Evolutionary conservation across 768 basidiomycete genomes (phyloP), one percentile per base, ranked within the genome.

Genomic region (Clathrus columnatus): DNA sequence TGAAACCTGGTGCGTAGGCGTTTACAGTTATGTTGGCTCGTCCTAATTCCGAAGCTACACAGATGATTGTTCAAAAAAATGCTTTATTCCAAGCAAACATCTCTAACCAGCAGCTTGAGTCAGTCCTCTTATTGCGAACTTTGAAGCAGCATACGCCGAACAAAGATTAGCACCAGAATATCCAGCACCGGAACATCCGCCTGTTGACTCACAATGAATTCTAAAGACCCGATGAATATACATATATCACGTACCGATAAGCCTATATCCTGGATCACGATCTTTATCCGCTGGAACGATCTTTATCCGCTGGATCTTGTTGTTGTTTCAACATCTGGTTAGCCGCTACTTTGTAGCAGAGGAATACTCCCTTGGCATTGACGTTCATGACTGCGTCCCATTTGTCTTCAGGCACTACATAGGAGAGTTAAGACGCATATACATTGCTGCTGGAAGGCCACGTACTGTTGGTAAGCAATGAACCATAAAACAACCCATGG

Each of bases 311-410:
- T n/a, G n/a, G n/a, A n/a, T n/a, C n/a, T n/a, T n/a, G n/a, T 30
- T 55, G 23, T 57, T 68, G 67, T 62, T 67, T 67, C 26, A 69
- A 63, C 68, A 69, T 69, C 60, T 69, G 68, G 57, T 61, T 63
- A 18, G 68, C 68, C 2, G 68, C 65, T 18, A 61, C 63, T 57
- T 68, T 68, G 60, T 69, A 62, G 21, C 67, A 68, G 60, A 68
- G 65, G 66, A 69, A 68, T 45, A 68, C 60, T 5, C 77, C 73
- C 16, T 67, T 68, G 26, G 69, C 65, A 30, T 78, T 78, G 49
- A 74, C 65, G 1, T 68, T 56, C n/a, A 72, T 57, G 7, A 69
- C 43, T 20, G 60, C 56, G 26, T 74, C 69, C 56, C 69, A 63
- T 10, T 72, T 65, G 17, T 66, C 64, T 2, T 65, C 56, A 20